Conservation (phyloP, 192 early-diverging fungal species). For the Coemansia asiatica region DNA sequence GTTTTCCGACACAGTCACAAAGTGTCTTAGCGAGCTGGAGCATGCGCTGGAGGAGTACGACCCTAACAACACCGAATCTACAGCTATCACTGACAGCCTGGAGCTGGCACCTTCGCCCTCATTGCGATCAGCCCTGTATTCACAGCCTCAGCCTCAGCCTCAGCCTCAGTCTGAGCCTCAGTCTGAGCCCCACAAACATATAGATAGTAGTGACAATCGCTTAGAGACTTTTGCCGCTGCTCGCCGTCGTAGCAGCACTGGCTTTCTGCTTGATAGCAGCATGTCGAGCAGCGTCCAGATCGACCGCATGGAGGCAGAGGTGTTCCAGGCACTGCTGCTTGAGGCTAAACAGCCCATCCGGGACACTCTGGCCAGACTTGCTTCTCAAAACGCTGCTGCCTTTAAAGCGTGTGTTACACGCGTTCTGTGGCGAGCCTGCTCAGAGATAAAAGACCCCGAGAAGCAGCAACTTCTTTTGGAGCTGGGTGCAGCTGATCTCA, state of each 20-base stretch:
- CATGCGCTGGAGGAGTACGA: constrained; percentile 58
- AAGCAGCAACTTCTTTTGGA: constrained; percentile 62
- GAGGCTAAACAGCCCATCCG: constrained; percentile 6
- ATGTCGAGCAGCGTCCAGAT: constrained; percentile 39
- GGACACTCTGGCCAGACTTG: constrained; percentile 19
- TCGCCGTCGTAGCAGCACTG: constrained; percentile 23
- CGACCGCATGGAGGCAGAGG: constrained; percentile 46
- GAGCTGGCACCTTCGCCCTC: constrained; percentile 47
- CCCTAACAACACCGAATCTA: constrained; percentile 16
- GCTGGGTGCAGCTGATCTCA: constrained; percentile 71
- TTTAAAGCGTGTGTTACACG: constrained; percentile 37
- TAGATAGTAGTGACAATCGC: background rate
- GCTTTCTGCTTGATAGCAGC: constrained; percentile 28
- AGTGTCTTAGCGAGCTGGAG: constrained; percentile 73
- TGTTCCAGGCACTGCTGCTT: constrained; percentile 32
- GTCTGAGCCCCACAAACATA: no score
- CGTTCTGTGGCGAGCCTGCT: constrained; percentile 51
- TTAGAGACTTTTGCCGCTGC: constrained; percentile 21
- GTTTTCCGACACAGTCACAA: constrained; percentile 77
- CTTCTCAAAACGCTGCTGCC: constrained; percentile 43
- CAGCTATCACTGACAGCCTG: constrained; percentile 24
- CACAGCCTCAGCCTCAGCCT: constrained; percentile 10
- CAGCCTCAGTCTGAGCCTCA: background rate
- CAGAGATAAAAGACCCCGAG: constrained; percentile 37
- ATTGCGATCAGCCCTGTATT: constrained; percentile 12